Conservation (phyloP, 805 yeast genomes). For the Barnettozyma vustinii region DNA sequence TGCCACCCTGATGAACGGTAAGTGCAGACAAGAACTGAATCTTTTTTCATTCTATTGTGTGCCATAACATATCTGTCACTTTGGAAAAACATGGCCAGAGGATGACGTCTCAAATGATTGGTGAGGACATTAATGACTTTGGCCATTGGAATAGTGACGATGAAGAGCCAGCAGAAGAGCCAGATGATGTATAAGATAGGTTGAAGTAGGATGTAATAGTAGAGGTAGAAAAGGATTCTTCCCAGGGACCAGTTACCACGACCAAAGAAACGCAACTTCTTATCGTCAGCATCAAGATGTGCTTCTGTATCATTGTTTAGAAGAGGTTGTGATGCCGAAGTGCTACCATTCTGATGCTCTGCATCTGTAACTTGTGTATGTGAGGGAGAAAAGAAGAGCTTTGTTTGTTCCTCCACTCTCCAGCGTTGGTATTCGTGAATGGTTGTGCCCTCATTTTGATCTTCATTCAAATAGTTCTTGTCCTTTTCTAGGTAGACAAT, state of each 20-base stretch:
- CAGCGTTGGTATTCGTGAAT: constrained; percentile 81
- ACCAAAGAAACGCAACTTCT: constrained; percentile 67
- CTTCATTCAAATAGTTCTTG: constrained; percentile 78
- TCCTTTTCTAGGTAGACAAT: constrained; percentile 75
- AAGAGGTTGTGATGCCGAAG: not conserved
- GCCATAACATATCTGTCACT: constrained; percentile 35
- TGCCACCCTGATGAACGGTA: constrained; percentile 89
- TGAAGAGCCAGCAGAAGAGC: constrained; percentile 69
- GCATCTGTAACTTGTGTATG: constrained; percentile 8
- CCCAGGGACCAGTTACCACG: constrained; percentile 90
- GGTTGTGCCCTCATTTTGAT: constrained; percentile 81
- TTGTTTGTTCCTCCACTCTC: constrained; percentile 73
- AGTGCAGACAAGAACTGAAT: constrained; percentile 74
- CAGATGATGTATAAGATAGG: constrained; percentile 60
- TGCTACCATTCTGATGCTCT: not conserved
- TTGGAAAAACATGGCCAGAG: constrained; percentile 78
- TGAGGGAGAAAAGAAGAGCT: constrained; percentile 59
- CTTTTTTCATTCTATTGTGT: constrained; percentile 20
- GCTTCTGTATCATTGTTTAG: not conserved
- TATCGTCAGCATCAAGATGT: constrained; percentile 12
- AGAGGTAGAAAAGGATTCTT: constrained; percentile 66
- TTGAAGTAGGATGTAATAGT: constrained; percentile 62
- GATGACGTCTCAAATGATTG: constrained; percentile 82
- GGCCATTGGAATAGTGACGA: constrained; percentile 91
- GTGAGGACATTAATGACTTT: constrained; percentile 64